Conservation (phyloP, 1,284 basidiomycete species). For the Inonotus hispidus region DNA sequence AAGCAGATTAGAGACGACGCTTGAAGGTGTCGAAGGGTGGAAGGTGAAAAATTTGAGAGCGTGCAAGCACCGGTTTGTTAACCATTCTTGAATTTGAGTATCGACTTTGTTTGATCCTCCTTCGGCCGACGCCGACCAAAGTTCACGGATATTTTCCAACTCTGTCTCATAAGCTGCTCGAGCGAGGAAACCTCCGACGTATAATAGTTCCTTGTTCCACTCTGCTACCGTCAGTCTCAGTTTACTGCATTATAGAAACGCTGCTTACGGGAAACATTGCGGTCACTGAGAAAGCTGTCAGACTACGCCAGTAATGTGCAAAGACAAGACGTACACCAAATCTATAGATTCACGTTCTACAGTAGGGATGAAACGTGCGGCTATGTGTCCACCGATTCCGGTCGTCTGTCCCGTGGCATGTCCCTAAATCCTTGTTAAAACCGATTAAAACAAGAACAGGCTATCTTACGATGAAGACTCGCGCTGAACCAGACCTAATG, state of each 20-base stretch:
- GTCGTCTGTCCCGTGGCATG: slow-evolving; percentile 90
- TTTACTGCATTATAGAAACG: background rate
- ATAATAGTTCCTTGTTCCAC: slow-evolving; percentile 87
- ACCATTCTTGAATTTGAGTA: slow-evolving; percentile 39
- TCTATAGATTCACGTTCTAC: slow-evolving; percentile 96
- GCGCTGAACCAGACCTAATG: slow-evolving; percentile 54
- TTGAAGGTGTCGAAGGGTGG: slow-evolving; percentile 80
- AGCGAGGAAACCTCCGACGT: slow-evolving; percentile 77
- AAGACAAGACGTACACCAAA: slow-evolving; percentile 54
- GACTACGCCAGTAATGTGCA: slow-evolving; percentile 22
- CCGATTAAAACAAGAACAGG: background rate
- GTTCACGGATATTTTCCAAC: slow-evolving; percentile 49
- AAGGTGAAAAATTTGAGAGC: slow-evolving; percentile 89
- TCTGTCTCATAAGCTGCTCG: slow-evolving; percentile 88
- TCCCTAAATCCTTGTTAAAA: slow-evolving; percentile 38
- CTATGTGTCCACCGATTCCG: slow-evolving; percentile 87
- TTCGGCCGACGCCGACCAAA: slow-evolving; percentile 49
- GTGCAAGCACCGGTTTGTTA: slow-evolving; percentile 71
- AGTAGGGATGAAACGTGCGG: slow-evolving; percentile 92
- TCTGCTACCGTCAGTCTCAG: slow-evolving; percentile 35
- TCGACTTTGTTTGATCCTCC: slow-evolving; percentile 25
- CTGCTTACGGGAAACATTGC: slow-evolving; percentile 61
- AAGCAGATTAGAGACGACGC: slow-evolving; percentile 75
- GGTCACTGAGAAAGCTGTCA: slow-evolving; percentile 45
- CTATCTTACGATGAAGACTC: slow-evolving; percentile 68